Percentiles rank a stretch among this genome's conserved stretches.
phyloP scores from a whole-genome alignment of 2,329 filamentous ascomycete species.

The Lecanicillium sp. region DNA sequence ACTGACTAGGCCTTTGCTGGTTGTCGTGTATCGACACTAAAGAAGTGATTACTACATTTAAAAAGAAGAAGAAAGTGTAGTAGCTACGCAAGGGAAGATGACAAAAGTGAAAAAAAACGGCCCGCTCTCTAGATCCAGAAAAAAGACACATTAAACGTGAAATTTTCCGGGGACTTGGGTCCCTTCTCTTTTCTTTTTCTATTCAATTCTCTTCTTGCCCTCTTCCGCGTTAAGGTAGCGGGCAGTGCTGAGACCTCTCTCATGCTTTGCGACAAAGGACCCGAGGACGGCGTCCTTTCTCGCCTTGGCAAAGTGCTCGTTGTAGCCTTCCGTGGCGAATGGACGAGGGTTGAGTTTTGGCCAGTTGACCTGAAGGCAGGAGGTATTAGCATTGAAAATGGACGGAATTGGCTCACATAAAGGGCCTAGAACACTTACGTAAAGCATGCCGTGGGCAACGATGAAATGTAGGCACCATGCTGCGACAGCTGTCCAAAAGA shows the following conservation, averaged over 20 bases:
- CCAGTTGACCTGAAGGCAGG: slow-evolving; percentile 80
- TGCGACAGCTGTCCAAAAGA: slow-evolving; percentile 67
- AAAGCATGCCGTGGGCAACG: slow-evolving; percentile 78
- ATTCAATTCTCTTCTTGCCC: slow-evolving; percentile 97
- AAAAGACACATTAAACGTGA: not conserved
- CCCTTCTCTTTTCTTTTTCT: slow-evolving; percentile 15
- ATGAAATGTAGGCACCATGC: slow-evolving; percentile 73
- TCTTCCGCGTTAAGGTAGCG: slow-evolving; percentile 84
- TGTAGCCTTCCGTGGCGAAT: slow-evolving; percentile 80
- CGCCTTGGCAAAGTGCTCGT: slow-evolving; percentile 76
- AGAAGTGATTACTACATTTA: no score
- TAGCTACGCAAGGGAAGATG: no score
- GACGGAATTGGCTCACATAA: not conserved
- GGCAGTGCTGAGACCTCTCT: slow-evolving; percentile 76
- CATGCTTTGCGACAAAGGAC: slow-evolving; percentile 58
- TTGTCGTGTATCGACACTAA: no score
- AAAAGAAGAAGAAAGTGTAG: no score
- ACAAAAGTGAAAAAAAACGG: no score
- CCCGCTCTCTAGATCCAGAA: no score
- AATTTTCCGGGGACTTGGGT: no score
- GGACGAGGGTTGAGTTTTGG: slow-evolving; percentile 87
- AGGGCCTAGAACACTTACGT: slow-evolving; percentile 54
- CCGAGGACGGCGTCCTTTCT: slow-evolving; percentile 78
- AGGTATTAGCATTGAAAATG: not conserved
- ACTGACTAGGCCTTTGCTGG: no score